phyloP scores from a whole-genome alignment of 2,329 filamentous ascomycete species.

The Chaetomiaceae sp. region DNA sequence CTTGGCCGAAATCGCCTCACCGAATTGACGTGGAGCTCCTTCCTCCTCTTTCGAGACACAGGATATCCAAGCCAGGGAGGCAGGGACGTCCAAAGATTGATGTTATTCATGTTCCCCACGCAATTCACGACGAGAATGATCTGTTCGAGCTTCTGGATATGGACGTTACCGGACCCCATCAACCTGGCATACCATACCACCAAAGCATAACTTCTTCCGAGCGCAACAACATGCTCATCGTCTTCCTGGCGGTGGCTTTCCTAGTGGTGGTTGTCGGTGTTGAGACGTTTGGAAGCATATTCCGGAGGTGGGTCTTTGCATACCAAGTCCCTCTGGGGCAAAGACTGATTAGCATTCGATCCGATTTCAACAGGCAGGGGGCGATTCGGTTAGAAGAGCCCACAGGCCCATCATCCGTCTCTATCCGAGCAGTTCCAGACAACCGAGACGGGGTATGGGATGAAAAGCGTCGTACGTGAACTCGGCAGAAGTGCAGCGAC shows the following conservation, averaged over 20 bases:
- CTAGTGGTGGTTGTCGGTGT: conserved; percentile 30
- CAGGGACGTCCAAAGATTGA: background rate
- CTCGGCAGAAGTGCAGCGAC: background rate
- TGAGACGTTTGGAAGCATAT: conserved; percentile 27
- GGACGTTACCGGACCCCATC: background rate
- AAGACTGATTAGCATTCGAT: background rate
- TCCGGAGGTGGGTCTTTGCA: conserved; percentile 24
- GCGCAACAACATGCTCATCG: conserved; percentile 31
- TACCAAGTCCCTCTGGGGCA: background rate
- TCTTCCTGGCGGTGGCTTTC: conserved; percentile 30
- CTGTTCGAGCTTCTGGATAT: conserved; percentile 6
- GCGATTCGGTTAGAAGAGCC: conserved; percentile 21
- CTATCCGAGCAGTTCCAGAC: background rate
- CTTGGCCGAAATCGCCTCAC: background rate
- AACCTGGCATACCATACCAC: conserved; percentile 20
- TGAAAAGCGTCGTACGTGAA: conserved; percentile 3
- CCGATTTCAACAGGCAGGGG: conserved; percentile 6
- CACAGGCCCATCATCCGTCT: background rate
- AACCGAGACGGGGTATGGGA: background rate
- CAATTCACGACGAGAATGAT: background rate
- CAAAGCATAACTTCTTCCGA: conserved; percentile 22
- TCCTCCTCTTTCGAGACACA: conserved; percentile 9
- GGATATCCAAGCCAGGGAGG: background rate
- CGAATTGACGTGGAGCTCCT: background rate
- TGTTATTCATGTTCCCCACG: background rate